These are phyloP conservation scores for Emericellopsis cladophorae DNA, from an alignment of 2,329 filamentous ascomycete species.

Conservation along the genomic window DNA sequence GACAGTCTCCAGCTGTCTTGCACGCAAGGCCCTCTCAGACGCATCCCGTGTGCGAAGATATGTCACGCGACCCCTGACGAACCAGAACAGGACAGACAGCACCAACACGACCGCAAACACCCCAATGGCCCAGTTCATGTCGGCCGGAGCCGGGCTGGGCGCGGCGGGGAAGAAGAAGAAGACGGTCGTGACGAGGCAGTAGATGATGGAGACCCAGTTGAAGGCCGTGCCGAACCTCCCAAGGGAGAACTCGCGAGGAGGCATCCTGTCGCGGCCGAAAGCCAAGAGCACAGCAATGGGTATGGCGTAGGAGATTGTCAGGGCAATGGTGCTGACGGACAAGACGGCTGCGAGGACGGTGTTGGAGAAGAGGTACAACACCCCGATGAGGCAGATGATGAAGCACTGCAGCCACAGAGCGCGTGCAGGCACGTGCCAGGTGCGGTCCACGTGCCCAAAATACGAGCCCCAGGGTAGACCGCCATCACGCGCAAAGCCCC, in stretches of 20 bases:
- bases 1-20: too few species aligned
- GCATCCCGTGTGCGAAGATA: conserved; percentile 18
- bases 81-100: conserved; percentile 27
- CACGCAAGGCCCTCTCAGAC: too few species aligned
- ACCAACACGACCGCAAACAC: conserved; percentile 33
- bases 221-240: conserved; percentile 19
- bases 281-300: conserved; percentile 26
- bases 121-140: conserved; percentile 36
- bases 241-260: conserved; percentile 22
- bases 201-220: conserved; percentile 28
- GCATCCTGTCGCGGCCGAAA: conserved; percentile 30
- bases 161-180: conserved; percentile 31
- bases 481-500: conserved; percentile 30
- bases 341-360: conserved; percentile 33
- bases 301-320: conserved; percentile 25
- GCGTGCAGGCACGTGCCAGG: conserved; percentile 31
- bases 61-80: conserved; percentile 22
- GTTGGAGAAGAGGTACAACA: conserved; percentile 32
- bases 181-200: conserved; percentile 28
- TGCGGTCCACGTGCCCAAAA: conserved; percentile 16
- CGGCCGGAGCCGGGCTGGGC: conserved; percentile 21
- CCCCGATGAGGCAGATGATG: conserved; percentile 19
- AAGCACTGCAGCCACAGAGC: conserved; percentile 30
- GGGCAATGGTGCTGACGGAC: conserved; percentile 31
- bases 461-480: conserved; percentile 21